Evolutionary conservation across 768 basidiomycete species (phyloP).

Genomic region (Suillus spraguei): DNA sequence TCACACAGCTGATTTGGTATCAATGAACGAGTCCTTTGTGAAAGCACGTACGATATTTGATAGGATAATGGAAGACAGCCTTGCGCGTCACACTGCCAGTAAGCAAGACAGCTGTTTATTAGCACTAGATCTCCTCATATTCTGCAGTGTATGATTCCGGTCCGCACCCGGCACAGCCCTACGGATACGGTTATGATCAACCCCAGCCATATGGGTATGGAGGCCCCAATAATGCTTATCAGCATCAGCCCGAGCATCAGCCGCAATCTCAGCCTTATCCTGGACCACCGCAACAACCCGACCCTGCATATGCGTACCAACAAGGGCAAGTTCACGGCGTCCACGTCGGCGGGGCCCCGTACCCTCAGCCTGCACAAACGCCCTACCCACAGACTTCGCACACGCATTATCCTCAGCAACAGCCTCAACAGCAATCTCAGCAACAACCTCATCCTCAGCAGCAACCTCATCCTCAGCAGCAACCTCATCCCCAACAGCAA

Average conservation of each 20-base stretch:
- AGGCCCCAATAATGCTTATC: slow-evolving; percentile 44
- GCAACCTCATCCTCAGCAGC: slow-evolving; percentile 41
- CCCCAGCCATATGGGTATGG: slow-evolving; percentile 50
- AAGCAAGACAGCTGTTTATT: slow-evolving; percentile 19
- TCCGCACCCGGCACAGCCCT: slow-evolving; percentile 30
- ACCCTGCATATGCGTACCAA: slow-evolving; percentile 28
- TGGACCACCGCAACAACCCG: slow-evolving; percentile 26
- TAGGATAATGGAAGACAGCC: slow-evolving; percentile 89
- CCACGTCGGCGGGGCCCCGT: slow-evolving; percentile 4
- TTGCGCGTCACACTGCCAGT: slow-evolving; percentile 74
- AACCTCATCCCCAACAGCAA: slow-evolving; percentile 34
- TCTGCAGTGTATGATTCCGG: slow-evolving; percentile 53
- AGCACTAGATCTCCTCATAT: slow-evolving; percentile 12
- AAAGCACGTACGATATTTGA: slow-evolving; percentile 90
- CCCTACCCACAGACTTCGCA: slow-evolving; percentile 32
- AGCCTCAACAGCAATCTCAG: slow-evolving; percentile 39
- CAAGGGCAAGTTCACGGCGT: slow-evolving; percentile 27
- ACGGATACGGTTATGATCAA: slow-evolving; percentile 32
- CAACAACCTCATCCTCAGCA: slow-evolving; percentile 33
- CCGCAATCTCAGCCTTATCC: slow-evolving; percentile 30
- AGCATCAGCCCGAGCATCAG: slow-evolving; percentile 37
- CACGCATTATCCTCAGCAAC: slow-evolving; percentile 35
- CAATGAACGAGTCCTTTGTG: slow-evolving; percentile 94
- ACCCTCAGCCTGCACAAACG: slow-evolving; percentile 13
- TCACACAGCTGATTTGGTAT: slow-evolving; percentile 80